Conservation (phyloP, 2,329 filamentous ascomycete genomes). For the Pseudogymnoascus destructans region DNA sequence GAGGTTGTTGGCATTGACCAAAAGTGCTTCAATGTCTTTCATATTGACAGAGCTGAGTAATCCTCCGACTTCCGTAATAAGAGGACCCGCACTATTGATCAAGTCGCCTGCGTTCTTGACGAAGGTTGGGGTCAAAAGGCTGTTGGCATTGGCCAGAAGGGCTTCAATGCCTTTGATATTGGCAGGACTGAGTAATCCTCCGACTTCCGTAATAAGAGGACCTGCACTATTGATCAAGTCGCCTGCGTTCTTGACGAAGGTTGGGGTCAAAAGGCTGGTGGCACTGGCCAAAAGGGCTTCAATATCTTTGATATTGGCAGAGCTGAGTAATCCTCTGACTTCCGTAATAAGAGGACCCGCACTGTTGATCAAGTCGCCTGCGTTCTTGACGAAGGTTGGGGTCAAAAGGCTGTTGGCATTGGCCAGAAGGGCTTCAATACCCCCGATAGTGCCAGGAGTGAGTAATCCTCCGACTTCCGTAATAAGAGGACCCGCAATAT, state of each 20-base stretch:
- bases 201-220: too few species aligned
- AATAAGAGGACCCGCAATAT: not conserved
- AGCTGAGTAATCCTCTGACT: not conserved
- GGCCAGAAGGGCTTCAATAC: not conserved
- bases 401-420: not conserved
- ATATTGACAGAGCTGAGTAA: not conserved
- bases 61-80: not conserved
- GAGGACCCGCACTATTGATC: not conserved
- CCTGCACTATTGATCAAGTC: too few species aligned
- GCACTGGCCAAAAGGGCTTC: not conserved
- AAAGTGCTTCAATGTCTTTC: not conserved
- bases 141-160: not conserved
- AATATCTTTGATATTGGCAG: not conserved
- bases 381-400: not conserved
- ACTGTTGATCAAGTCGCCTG: not conserved
- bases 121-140: not conserved
- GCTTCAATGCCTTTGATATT: too few species aligned
- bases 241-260: too few species aligned
- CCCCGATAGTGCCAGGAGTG: not conserved
- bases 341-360: not conserved
- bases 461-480: not conserved
- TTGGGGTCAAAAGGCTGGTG: too few species aligned
- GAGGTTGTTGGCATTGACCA: constrained; percentile 14
- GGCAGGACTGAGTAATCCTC: too few species aligned
- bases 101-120: not conserved